Conservation (phyloP, 768 basidiomycete genomes). For the Termitomyces sp. region DNA sequence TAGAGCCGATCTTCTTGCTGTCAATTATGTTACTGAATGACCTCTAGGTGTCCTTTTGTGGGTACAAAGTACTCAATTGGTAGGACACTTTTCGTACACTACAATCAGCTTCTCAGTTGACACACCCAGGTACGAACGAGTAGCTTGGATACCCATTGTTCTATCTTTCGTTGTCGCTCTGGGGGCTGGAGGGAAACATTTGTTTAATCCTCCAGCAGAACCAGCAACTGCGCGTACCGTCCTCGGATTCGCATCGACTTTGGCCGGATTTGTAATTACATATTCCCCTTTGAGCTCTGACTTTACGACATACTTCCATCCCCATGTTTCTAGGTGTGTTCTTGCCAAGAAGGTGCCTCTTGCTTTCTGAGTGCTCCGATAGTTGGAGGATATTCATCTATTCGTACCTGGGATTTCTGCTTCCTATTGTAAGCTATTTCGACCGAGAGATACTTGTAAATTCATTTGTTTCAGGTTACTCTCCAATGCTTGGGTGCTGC, state of each 20-base stretch:
- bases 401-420: slow-evolving; percentile 61
- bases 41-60: slow-evolving; percentile 49
- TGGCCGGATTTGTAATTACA: slow-evolving; percentile 71
- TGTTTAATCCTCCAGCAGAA: slow-evolving; percentile 40
- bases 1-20: slow-evolving; percentile 33
- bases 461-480: slow-evolving; percentile 29
- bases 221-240: slow-evolving; percentile 52
- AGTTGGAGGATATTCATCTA: slow-evolving; percentile 64
- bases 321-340: slow-evolving; percentile 48
- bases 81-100: slow-evolving; percentile 5
- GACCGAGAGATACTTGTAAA: not conserved
- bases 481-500: slow-evolving; percentile 54
- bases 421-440: slow-evolving; percentile 41
- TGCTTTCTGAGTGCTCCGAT: not conserved
- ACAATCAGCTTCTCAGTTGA: not conserved
- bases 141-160: slow-evolving; percentile 76
- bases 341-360: not conserved
- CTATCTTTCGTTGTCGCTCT: slow-evolving; percentile 66
- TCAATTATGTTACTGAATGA: not conserved
- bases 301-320: slow-evolving; percentile 66
- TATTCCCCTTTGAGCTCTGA: slow-evolving; percentile 62
- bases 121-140: slow-evolving; percentile 53
- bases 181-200: slow-evolving; percentile 69
- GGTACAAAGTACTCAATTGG: slow-evolving; percentile 44
- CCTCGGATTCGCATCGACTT: slow-evolving; percentile 60